Evolutionary conservation across 2,329 filamentous ascomycete species (phyloP), one percentile per base, ranked within the genome.

Genomic region (Colletotrichum sublineola): DNA sequence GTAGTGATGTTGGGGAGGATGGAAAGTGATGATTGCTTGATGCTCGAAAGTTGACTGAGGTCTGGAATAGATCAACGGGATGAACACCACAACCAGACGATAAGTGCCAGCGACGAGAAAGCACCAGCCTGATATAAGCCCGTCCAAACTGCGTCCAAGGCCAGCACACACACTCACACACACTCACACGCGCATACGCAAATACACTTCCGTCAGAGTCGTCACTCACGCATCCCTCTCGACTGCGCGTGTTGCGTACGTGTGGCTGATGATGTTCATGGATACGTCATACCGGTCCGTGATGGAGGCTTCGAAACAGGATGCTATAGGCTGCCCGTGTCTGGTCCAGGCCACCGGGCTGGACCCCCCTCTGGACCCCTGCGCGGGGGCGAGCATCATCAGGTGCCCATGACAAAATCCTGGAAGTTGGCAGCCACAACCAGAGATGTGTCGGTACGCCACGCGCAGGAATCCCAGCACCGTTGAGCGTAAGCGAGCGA

Each of bases 381-480:
- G 70, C 66, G 48, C 36, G 46, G 42, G 20, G 9, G 44, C 8
- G 8, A n/a, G 50, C 68, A 71, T 71, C 64, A 68, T 68, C 57
- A 20, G 62, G 31, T 40, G 48, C 67, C 33, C 56, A 48, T 56
- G 62, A 55, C 33, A 61, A 61, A 67, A 63, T 71, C 71, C 62
- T 67, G 71, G 56, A 73, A 71, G 71, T 71, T 71, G 71, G 71
- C 62, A 73, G 70, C 70, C 70, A 71, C 66, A 69, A 3, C 63
- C 40, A 20, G 48, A 18, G n/a, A 33, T 31, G 6, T 14, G 63
- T 48, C 46, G 9, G 46, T 55, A 64, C 70, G 66, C 70, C 70
- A 73, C 70, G 48, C 52, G 36, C 24, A 20, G 57, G 57, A 44
- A 33, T 48, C 52, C 20, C 24, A 42, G 15, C 31, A 65, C 38